Percentiles rank a stretch among this genome's conserved stretches.
Evolutionary conservation across 2,329 filamentous ascomycete species (phyloP).

Genomic region (Trichoderma sp.): DNA sequence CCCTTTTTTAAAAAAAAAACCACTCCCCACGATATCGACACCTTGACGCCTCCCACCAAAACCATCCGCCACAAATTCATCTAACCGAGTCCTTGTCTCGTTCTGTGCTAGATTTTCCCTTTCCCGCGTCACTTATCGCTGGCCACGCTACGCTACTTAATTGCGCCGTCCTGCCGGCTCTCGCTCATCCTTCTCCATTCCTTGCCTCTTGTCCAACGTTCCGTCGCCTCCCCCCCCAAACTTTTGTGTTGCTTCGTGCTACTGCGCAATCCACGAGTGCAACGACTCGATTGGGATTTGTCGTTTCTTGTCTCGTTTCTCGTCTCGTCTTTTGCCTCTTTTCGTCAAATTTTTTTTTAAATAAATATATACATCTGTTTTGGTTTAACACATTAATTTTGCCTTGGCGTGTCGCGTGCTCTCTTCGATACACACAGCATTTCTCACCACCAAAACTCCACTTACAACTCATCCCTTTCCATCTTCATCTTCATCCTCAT

Average conservation of each 20-base stretch:
- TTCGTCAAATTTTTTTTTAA: neutral
- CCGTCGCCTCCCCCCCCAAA: neutral
- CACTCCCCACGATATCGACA: too few relatives aligned
- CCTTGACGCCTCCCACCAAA: conserved; percentile 4
- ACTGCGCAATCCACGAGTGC: neutral
- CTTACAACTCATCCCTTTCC: neutral
- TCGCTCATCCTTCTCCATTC: neutral
- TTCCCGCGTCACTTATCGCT: neutral
- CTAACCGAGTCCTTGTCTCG: neutral
- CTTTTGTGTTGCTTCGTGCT: neutral
- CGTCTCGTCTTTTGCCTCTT: neutral
- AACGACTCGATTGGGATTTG: neutral
- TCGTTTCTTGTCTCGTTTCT: neutral
- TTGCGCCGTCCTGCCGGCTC: neutral
- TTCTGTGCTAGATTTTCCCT: neutral
- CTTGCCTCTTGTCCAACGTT: neutral
- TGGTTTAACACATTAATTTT: neutral
- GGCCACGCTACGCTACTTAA: conserved; percentile 2
- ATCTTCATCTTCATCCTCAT: neutral
- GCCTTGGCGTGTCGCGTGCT: conserved; percentile 4
- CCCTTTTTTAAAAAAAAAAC: too few relatives aligned
- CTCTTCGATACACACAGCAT: neutral
- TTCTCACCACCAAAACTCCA: neutral
- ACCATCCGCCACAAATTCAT: neutral
- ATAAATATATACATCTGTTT: neutral